Evolutionary conservation across 1,284 basidiomycete species (phyloP), one percentile per base, ranked within the genome.

Genomic region (Kwoniella shivajii): DNA sequence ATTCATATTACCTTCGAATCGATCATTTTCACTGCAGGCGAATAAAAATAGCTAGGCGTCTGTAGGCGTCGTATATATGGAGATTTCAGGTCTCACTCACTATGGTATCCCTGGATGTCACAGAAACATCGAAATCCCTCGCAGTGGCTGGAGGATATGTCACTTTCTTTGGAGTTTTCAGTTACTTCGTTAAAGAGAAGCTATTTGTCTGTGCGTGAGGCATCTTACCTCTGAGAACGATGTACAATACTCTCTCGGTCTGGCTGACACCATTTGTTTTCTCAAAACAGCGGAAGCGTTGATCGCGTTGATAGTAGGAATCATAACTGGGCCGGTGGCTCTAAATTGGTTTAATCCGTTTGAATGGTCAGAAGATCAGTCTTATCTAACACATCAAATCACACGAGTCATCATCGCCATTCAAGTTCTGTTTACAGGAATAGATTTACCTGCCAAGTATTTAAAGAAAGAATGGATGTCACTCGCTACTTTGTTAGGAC

Each of bases 351-450:
- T 78, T 56, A 58, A 64, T 4, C 70, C 70, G 2, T 34, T 47
- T 24, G 43, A 49, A 18, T 74, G 72, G 72, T 53, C 61, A 11
- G 51, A 57, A 16, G 47, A 64, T 29, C 42, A 65, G 1, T 44
- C 60, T 22, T 27, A 56, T 47, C 54, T 71, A 11, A 73, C 70
- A 0, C 81, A 88, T 57, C 92, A 98, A 78, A 83, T 98, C 71
- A 91, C 92, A 22, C 85, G 95, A 9, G 86, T 98, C 60, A 88
- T 98, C 53, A 87, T 99, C 45, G 95, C 92, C 3, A 89, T 98
- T 57, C 93, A 94, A 49, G 95, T 99, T 2, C 95, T 99, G 69
- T 93, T 95, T 31, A 92, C 97, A 55, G 95, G 95, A 4, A 94
- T 98, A 38, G 88, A 94, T 64, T 80, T 96, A 59, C 92, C 92